phyloP scores from a whole-genome alignment of 352 stramenopile species.

The Elongisporangium prolatum region DNA sequence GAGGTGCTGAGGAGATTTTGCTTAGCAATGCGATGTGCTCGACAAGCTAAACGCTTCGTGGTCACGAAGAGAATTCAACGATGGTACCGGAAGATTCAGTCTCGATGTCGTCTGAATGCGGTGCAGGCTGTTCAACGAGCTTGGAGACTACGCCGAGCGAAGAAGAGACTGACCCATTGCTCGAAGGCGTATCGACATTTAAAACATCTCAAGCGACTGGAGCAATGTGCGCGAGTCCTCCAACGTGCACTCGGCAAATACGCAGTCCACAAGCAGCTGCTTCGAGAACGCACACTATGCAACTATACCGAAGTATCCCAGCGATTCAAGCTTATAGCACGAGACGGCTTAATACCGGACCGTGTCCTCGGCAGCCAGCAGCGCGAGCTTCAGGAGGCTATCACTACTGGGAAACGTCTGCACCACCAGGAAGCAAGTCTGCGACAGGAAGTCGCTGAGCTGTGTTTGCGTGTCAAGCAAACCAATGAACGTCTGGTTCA shows the following conservation, averaged over 20 bases:
- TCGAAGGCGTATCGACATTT: constrained; percentile 22
- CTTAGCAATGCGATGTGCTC: constrained; percentile 3
- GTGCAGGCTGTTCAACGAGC: constrained; percentile 29
- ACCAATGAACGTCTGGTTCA: constrained; percentile 17
- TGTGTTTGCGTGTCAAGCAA: constrained; percentile 21
- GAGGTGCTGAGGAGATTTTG: constrained; percentile 20
- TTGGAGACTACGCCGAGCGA: constrained; percentile 36
- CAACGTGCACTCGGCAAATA: constrained; percentile 32
- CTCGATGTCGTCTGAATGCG: constrained; percentile 6
- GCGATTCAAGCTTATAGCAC: constrained; percentile 11
- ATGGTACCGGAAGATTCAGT: constrained; percentile 15
- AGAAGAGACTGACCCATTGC: constrained; percentile 27
- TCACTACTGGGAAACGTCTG: constrained; percentile 17
- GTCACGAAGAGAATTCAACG: constrained; percentile 20
- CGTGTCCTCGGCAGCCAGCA: constrained; percentile 7
- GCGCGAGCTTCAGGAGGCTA: constrained; percentile 13
- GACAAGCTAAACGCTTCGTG: not conserved
- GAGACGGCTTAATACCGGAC: not conserved
- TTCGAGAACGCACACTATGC: constrained; percentile 1
- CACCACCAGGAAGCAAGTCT: constrained; percentile 23
- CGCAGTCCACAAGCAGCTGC: constrained; percentile 22
- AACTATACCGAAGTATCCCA: constrained; percentile 11
- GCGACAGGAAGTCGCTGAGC: constrained; percentile 17
- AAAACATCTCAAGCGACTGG: constrained; percentile 18
- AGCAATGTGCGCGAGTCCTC: constrained; percentile 34